These are phyloP conservation scores for Cyphellophora europaea DNA, from an alignment of 2,329 filamentous ascomycete genomes.

Conservation along the genomic window DNA sequence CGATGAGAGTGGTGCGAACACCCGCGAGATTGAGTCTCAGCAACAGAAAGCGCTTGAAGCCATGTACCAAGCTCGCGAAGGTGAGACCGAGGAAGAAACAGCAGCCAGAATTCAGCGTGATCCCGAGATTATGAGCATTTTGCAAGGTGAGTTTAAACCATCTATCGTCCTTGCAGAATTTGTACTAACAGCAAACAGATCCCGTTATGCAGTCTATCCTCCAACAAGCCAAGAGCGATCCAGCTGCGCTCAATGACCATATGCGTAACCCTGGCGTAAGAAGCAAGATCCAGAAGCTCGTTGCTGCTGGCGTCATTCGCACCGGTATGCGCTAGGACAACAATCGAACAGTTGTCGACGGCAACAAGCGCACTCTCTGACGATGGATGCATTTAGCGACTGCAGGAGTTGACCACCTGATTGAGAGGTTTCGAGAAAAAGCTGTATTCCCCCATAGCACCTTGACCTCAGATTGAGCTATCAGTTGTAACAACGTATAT, in stretches of 20 bases:
- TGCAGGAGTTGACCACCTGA: too few species aligned
- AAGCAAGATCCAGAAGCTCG: constrained; percentile 87
- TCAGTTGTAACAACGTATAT: too few species aligned
- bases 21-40: constrained; percentile 85
- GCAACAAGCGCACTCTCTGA: too few species aligned
- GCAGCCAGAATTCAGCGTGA: constrained; percentile 82
- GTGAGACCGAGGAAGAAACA: constrained; percentile 94
- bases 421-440: too few species aligned
- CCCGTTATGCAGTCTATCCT: constrained; percentile 97
- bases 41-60: constrained; percentile 84
- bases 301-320: constrained; percentile 85
- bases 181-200: constrained; percentile 53
- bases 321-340: constrained; percentile 43
- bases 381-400: too few species aligned
- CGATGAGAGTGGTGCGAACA: constrained; percentile 71
- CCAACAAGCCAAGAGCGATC: constrained; percentile 90
- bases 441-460: too few species aligned
- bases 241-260: constrained; percentile 87
- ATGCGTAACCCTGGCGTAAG: constrained; percentile 86
- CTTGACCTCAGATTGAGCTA: too few species aligned
- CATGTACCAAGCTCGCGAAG: constrained; percentile 84
- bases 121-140: constrained; percentile 83
- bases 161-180: too few species aligned
- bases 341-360: too few species aligned
- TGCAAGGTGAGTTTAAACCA: constrained; percentile 11